Evolutionary conservation across 805 yeast genomes (phyloP).

Genomic region (Teunomyces kruisii): DNA sequence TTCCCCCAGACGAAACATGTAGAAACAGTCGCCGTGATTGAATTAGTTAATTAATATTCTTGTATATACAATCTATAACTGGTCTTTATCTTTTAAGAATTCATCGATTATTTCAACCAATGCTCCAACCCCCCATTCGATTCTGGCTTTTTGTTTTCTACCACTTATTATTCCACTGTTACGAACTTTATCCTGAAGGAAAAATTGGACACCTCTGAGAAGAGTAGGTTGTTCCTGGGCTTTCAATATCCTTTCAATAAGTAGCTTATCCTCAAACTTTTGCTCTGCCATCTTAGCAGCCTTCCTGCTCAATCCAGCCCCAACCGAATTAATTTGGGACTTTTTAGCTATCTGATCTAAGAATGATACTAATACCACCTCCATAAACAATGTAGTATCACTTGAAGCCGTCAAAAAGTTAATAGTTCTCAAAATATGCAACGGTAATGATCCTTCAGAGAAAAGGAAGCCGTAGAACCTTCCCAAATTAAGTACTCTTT

Average conservation of each 20-base stretch:
- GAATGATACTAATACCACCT: slow-evolving; percentile 67
- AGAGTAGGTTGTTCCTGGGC: slow-evolving; percentile 59
- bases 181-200: slow-evolving; percentile 49
- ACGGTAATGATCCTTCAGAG: slow-evolving; percentile 68
- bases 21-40: slow-evolving; percentile 52
- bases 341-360: slow-evolving; percentile 64
- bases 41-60: slow-evolving; percentile 13
- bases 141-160: slow-evolving; percentile 53
- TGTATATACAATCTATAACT: slow-evolving; percentile 3
- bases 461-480: slow-evolving; percentile 76
- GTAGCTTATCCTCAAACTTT: slow-evolving; percentile 46
- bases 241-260: slow-evolving; percentile 51
- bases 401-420: slow-evolving; percentile 69
- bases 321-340: slow-evolving; percentile 50
- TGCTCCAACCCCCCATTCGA: slow-evolving; percentile 65
- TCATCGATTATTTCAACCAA: slow-evolving; percentile 55
- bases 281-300: slow-evolving; percentile 27
- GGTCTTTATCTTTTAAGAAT: slow-evolving; percentile 13
- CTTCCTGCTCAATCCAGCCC: slow-evolving; percentile 39
- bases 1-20: slow-evolving; percentile 61
- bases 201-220: slow-evolving; percentile 65
- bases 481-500: slow-evolving; percentile 69
- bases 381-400: slow-evolving; percentile 69
- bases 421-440: slow-evolving; percentile 70
- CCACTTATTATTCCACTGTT: slow-evolving; percentile 51